Evolutionary conservation across 73 alveolate genomes (phyloP), one percentile per base, ranked within the genome.

Genomic region (Halteria grandinella): DNA sequence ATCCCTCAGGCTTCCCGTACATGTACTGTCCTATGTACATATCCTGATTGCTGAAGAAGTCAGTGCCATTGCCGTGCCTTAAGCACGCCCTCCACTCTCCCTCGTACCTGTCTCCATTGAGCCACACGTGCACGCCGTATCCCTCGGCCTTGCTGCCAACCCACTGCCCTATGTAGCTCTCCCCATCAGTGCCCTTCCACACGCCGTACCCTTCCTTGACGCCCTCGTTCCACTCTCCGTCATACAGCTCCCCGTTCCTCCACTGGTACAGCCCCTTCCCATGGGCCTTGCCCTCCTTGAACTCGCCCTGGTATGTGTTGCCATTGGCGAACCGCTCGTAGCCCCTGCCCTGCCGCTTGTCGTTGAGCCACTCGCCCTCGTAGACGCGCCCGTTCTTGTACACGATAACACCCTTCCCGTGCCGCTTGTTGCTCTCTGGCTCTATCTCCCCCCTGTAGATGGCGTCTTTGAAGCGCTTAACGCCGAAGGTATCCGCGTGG

Each of bases 221-320:
- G 12, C 94, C 94, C 28, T 32, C 28, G 6, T 27, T 72, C 94
- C 97, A 89, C 37, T 89, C 82, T 2, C 97, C 97, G 31, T 83
- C 92, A 59, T 86, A 89, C 18, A 71, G 52, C 44, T 95, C 97
- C 14, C 95, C 90, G 64, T 93, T 93, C 45, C 54, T 69, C 96
- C 97, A 95, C 21, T 77, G 49, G 52, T 89, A 93, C 11, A 74
- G 84, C 15, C 99, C 99, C 69, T 79, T 76, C 34, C 98, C 98
- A 75, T 93, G 91, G 28, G 95, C 80, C 66, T 84, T 84, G 32
- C 80, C 93, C n/a, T 84, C 69, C 7, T 32, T 77, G 87, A 82
- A 95, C 21, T 87, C 88, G 10, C 99, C 98, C 48, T 83, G 77
- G 78, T 95, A 95, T 17, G 41, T 45, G 48, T 84, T 85, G 17